Base-by-base conservation (phyloP, 1,139 yeast species). In the Wickerhamomyces sp. region DNA sequence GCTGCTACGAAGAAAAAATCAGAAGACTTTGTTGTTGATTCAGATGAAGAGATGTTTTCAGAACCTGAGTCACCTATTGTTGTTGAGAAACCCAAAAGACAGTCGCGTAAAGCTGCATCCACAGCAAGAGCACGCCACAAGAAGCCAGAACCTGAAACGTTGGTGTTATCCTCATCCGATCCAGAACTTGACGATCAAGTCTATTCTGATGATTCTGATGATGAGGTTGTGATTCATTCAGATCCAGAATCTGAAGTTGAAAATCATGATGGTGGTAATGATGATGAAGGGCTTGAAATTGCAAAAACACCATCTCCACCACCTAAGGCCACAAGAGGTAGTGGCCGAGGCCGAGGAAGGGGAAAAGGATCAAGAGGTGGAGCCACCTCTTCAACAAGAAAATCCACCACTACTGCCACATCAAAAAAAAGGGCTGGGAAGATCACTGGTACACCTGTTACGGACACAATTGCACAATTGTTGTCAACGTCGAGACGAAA, bases 381-480 rank as follows among this genome's bases (percentile, higher is more conserved):
- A n/a, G 16, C 27, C 12, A 26, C 22, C 6, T 23, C 28, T 18
- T 22, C 30, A 4, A 25, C 32, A 20, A 31, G 15, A 20, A 23
- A 15, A 3, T 15, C 28, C 3, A 20, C 25, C 18, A n/a, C 29
- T 16, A 16, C 30, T 15, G 19, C 22, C 28, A 28, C 31, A 10
- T n/a, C 31, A 6, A 9, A 24, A 2, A 14, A 20, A n/a, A 39
- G 24, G 20, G 20, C n/a, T n/a, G 27, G 41, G 10, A 38, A 31
- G 28, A 23, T 39, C 19, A 30, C 46, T 5, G 44, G 40, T 13
- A 47, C 55, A 2, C 54, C 56, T 6, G 48, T 50, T 22, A 51
- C 57, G 8, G 57, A 51, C 31, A 47, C 45, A n/a, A 41, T 54
- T 20, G 43, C 51, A 17, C 45, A 44, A 17, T 32, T 54, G 9